Evolutionary conservation across 2,329 filamentous ascomycete genomes (phyloP), one percentile per base, ranked within the genome.

Genomic region (Diaporthe humulicola): DNA sequence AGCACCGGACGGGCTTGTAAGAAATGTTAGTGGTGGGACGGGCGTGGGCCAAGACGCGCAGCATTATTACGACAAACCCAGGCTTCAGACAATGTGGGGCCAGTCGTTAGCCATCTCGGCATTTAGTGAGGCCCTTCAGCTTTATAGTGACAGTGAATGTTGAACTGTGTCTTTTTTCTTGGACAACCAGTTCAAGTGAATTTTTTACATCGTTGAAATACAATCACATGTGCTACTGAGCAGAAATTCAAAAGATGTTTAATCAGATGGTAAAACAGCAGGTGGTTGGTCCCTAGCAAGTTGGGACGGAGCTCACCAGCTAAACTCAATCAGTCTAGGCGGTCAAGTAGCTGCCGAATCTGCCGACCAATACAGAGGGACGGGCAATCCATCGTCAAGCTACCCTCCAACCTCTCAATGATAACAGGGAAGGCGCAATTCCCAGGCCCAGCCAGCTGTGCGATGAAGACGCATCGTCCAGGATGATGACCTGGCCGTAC

Each of bases 331-430:
- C 42, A 7, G 70, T 58, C 38, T 19, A 64, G 56, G 70, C 70
- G 56, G 70, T 64, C 30, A 64, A n/a, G 19, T n/a, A 72, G 70
- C 57, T 64, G 14, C n/a, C 70, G 48, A 72, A 52, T 72, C 70
- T 72, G 54, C 70, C 70, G 42, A 52, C n/a, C 33, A 22, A 5
- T 12, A 28, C n/a, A 25, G 48, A 10, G 28, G 48, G 22, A 22
- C 28, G 30, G 50, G 52, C 70, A 22, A 25, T 50, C 9, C 52
- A 71, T 22, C 40, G 30, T 22, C 57, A 61, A 50, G 38, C 70
- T 50, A 61, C 38, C 54, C 19, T 38, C 15, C 45, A 38, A n/a
- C 45, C 4, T 36, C 42, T 14, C 6, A 52, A 6, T 33, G 22
- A 60, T n/a, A 10, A 22, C 10, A 7, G 25, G 19, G 22, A 42